Evolutionary conservation across 768 basidiomycete species (phyloP).

Genomic region (Coprinellus micaceus): DNA sequence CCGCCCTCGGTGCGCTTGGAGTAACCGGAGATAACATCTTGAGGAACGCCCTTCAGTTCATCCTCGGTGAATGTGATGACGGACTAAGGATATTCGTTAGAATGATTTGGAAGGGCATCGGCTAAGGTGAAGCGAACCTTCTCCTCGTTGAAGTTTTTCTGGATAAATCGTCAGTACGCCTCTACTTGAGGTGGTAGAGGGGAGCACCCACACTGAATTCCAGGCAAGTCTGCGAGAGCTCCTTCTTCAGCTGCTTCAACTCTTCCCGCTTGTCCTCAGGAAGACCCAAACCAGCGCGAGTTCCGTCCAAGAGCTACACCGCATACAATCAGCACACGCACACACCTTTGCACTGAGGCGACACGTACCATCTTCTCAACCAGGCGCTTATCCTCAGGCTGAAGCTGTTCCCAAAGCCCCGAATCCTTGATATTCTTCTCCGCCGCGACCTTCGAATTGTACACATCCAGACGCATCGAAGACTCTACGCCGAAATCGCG

Average conservation of each 20-base stretch:
- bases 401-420: constrained; percentile 59
- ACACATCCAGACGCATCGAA: constrained; percentile 81
- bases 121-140: constrained; percentile 40
- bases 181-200: not conserved
- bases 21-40: constrained; percentile 77
- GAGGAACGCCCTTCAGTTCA: constrained; percentile 77
- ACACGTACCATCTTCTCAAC: constrained; percentile 70
- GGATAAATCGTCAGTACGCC: constrained; percentile 1
- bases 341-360: not conserved
- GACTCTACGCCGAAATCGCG: constrained; percentile 73
- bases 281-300: constrained; percentile 72
- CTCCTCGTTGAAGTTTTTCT: constrained; percentile 92
- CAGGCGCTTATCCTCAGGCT: constrained; percentile 67
- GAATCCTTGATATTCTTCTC: constrained; percentile 64
- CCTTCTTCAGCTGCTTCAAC: constrained; percentile 65
- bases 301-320: constrained; percentile 64
- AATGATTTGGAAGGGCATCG: not conserved
- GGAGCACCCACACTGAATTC: constrained; percentile 63
- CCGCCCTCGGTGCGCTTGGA: constrained; percentile 57
- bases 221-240: constrained; percentile 70
- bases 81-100: constrained; percentile 36
- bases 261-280: constrained; percentile 57
- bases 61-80: constrained; percentile 61
- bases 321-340: not conserved
- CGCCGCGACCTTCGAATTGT: constrained; percentile 65